Evolutionary conservation across 2,329 filamentous ascomycete species (phyloP).

Genomic region (Ophiostoma novo-ulmi): DNA sequence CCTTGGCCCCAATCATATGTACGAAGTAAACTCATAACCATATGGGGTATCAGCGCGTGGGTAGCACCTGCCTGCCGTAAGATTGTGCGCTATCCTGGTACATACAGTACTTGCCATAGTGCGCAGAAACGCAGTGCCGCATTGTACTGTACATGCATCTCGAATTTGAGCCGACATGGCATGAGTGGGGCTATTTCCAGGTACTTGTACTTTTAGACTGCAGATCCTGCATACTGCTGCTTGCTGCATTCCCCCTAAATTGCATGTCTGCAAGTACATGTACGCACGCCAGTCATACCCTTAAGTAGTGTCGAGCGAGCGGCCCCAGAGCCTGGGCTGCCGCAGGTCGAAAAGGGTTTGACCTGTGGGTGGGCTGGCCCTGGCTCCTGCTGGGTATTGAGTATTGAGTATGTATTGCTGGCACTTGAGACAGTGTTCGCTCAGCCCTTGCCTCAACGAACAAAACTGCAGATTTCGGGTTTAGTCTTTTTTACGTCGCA

Average conservation of each 20-base stretch:
- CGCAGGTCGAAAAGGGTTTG: conserved; percentile 7
- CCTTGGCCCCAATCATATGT: background rate
- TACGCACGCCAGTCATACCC: background rate
- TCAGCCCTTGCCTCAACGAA: no score
- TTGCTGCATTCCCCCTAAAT: background rate
- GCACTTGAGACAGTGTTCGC: no score
- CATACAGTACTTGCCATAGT: background rate
- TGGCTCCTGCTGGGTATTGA: background rate
- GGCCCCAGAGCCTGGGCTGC: conserved; percentile 11
- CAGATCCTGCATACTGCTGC: no score
- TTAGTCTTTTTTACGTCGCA: background rate
- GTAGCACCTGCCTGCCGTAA: conserved; percentile 16
- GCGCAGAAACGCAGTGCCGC: background rate
- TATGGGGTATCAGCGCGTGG: conserved; percentile 16
- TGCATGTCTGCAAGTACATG: background rate
- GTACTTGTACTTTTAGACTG: background rate
- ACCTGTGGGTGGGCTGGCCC: background rate
- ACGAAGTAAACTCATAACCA: background rate
- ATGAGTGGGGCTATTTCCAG: background rate
- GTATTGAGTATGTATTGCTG: background rate
- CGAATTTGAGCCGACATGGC: background rate
- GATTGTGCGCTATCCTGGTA: conserved; percentile 13
- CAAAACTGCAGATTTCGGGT: no score
- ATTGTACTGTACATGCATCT: background rate
- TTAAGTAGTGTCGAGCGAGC: background rate